These are phyloP conservation scores for Hirschfeldia incana DNA, from an alignment of 345 rosid species.

Conservation along the genomic window DNA sequence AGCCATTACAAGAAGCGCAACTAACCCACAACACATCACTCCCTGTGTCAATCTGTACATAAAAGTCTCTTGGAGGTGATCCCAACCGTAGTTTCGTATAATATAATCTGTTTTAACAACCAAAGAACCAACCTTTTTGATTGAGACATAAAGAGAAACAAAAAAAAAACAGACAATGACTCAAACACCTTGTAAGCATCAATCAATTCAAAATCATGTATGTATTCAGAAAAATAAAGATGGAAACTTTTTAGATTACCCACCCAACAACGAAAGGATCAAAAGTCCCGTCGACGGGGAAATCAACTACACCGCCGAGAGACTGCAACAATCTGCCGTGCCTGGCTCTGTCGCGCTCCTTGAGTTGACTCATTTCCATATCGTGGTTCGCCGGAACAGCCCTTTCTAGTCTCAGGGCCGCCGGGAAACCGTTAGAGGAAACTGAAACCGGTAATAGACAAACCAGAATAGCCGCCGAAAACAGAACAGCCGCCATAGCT, in stretches of 20 bases:
- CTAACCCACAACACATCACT: constrained; percentile 97
- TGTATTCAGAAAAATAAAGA: neutral
- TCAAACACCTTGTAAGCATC: constrained; percentile 27
- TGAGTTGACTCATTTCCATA: constrained; percentile 58
- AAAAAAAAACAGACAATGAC: neutral
- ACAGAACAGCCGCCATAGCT: constrained; percentile 17
- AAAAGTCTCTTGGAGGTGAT: constrained; percentile 78
- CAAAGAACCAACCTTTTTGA: neutral
- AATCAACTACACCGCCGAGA: constrained; percentile 64
- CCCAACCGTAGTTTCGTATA: constrained; percentile 82
- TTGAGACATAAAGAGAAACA: constrained; percentile 1
- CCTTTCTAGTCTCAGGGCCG: constrained; percentile 60
- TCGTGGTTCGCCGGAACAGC: constrained; percentile 50
- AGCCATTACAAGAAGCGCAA: constrained; percentile 83
- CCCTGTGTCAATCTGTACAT: constrained; percentile 95
- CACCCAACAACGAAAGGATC: constrained; percentile 95
- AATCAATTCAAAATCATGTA: too few species aligned
- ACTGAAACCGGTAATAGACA: constrained; percentile 25
- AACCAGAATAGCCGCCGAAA: constrained; percentile 9
- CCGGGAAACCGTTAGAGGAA: constrained; percentile 55
- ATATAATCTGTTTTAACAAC: constrained; percentile 59
- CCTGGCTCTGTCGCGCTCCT: constrained; percentile 63
- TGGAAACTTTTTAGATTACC: constrained; percentile 48
- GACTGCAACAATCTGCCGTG: constrained; percentile 80
- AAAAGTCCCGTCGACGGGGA: constrained; percentile 73